Base-by-base conservation (phyloP, 1,139 yeast species). In the Barnettozyma hawaiiensis region DNA sequence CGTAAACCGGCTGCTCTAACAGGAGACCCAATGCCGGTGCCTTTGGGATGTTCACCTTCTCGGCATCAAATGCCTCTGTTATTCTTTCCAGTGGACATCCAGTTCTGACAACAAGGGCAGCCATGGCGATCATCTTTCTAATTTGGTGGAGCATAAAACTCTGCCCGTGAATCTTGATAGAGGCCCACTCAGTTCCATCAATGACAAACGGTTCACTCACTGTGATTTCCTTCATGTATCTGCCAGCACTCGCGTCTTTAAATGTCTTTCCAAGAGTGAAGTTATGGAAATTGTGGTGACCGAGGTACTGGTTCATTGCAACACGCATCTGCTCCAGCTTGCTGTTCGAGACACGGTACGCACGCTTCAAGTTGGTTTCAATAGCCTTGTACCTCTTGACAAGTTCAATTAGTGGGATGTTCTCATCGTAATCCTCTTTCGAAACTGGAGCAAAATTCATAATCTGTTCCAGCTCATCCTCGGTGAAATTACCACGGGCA, bases 131-230 rank as follows among this genome's bases (percentile, higher is more conserved):
- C 99, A 92, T 92, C 62, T 92, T 92, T 62, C 99, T 79, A 58
- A 92, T 92, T 70, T 92, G 99, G 64, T 92, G 98, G 49, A 92
- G 72, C 99, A 94, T 94, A 63, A 92, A 92, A 8, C 97, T 87
- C 65, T 92, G 98, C 4, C 99, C 99, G 61, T 92, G 98, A 49
- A 92, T 86, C 65, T 92, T 92, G 57, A 94, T 82, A 2, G 96
- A 85, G 5, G 87, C 76, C 99, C 99, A 92, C 61, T 92, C 97
- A 6, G 97, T 89, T 41, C 86, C 89, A 57, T 90, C 85, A 54
- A 94, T 90, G 40, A 86, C 81, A 63, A 87, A 86, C 3, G 98
- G 98, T 2, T 86, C 95, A n/a, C 89, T 77, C 0, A 87, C 95
- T 0, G 75, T 72, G 43, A 94, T 73, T 14, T 75, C 67, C 58